Percentiles rank a stretch among this genome's conserved stretches.
Evolutionary conservation across 805 yeast species (phyloP).

Genomic region (Kockiozyma suomiensis): DNA sequence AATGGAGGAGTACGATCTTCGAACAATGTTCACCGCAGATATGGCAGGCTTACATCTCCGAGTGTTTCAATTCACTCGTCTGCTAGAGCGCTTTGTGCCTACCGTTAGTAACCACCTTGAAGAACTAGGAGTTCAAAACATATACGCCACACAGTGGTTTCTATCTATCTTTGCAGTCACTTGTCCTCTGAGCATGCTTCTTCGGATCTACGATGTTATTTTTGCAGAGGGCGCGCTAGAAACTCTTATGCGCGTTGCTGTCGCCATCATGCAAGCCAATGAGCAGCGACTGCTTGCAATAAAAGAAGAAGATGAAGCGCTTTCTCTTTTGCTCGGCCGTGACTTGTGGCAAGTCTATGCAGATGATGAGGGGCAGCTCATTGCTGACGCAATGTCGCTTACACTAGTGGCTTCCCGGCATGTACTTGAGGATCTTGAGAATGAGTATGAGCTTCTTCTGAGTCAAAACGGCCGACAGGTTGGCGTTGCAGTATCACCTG

Average conservation of each 20-base stretch:
- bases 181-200: slow-evolving; percentile 56
- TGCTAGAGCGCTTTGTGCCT: slow-evolving; percentile 48
- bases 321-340: slow-evolving; percentile 48
- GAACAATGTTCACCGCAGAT: slow-evolving; percentile 57
- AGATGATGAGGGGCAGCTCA: slow-evolving; percentile 44
- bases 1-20: slow-evolving; percentile 61
- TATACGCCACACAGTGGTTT: slow-evolving; percentile 68
- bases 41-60: slow-evolving; percentile 57
- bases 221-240: slow-evolving; percentile 58
- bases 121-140: slow-evolving; percentile 48
- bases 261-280: slow-evolving; percentile 56
- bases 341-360: slow-evolving; percentile 49
- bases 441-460: slow-evolving; percentile 3
- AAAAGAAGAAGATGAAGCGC: slow-evolving; percentile 47
- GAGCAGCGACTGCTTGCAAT: slow-evolving; percentile 45
- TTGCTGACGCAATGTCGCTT: slow-evolving; percentile 40
- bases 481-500: background rate
- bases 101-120: slow-evolving; percentile 51
- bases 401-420: slow-evolving; percentile 30
- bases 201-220: slow-evolving; percentile 55
- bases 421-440: slow-evolving; percentile 28
- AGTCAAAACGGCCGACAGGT: background rate
- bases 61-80: slow-evolving; percentile 53
- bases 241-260: slow-evolving; percentile 57
- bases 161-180: slow-evolving; percentile 61